These are phyloP conservation scores for Kwoniella botswanensis DNA, from an alignment of 768 basidiomycete species.

Conservation along the genomic window DNA sequence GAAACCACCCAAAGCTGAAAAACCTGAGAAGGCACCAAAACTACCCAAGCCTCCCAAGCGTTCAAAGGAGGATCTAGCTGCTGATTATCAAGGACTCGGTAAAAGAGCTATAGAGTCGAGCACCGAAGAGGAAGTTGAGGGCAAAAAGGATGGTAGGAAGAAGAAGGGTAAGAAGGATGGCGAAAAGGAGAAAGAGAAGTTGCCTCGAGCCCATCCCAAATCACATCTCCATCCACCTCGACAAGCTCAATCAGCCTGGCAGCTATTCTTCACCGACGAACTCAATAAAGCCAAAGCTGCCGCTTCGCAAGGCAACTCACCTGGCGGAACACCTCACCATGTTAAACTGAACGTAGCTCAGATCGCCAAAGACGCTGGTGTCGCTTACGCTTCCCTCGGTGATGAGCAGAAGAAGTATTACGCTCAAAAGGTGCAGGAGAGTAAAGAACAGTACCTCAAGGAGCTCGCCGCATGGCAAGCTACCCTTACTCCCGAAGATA, in stretches of 20 bases:
- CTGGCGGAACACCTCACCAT: conserved; percentile 48
- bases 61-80: conserved; percentile 35
- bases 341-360: conserved; percentile 92
- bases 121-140: conserved; percentile 29
- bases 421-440: conserved; percentile 78
- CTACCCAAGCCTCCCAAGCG: conserved; percentile 28
- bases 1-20: conserved; percentile 22
- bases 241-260: conserved; percentile 92
- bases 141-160: conserved; percentile 31
- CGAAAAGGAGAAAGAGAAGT: conserved; percentile 35
- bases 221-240: conserved; percentile 85
- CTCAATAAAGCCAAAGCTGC: conserved; percentile 67
- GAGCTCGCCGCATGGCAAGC: conserved; percentile 84
- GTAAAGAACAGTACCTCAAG: conserved; percentile 82
- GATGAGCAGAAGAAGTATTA: conserved; percentile 83
- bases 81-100: conserved; percentile 41
- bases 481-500: conserved; percentile 87
- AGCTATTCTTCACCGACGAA: conserved; percentile 94
- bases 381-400: conserved; percentile 79
- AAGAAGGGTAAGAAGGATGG: conserved; percentile 41
- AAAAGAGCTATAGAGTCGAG: conserved; percentile 46
- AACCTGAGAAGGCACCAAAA: conserved; percentile 9
- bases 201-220: conserved; percentile 62
- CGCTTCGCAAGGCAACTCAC: conserved; percentile 40
- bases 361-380: conserved; percentile 90